Conservation (phyloP, 176 grass and related monocot genomes). For the Eleusine coracana region DNA sequence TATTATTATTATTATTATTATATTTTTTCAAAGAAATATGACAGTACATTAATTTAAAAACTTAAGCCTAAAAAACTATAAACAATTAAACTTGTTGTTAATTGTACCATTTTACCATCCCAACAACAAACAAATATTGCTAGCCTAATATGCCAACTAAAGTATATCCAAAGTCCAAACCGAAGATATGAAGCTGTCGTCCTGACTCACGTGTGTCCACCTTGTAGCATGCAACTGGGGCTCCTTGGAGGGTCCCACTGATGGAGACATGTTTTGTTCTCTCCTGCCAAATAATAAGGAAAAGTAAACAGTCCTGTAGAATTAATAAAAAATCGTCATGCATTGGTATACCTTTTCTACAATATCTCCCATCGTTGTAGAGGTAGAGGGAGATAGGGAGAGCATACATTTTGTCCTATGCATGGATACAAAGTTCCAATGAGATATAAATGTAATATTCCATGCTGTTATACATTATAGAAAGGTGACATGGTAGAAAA, state of each 20-base stretch:
- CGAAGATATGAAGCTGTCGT: slow-evolving; percentile 39
- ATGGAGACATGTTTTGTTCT: slow-evolving; percentile 1
- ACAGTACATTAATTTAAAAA: slow-evolving; percentile 37
- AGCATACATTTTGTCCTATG: slow-evolving; percentile 3
- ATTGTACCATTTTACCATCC: background rate
- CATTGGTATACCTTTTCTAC: slow-evolving; percentile 3
- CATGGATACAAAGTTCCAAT: slow-evolving; percentile 17
- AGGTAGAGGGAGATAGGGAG: slow-evolving; percentile 13
- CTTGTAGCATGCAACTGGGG: slow-evolving; percentile 31
- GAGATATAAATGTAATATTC: slow-evolving; percentile 38
- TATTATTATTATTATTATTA: too few species aligned
- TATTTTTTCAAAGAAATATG: too few species aligned
- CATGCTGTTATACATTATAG: slow-evolving; percentile 2
- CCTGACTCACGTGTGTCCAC: slow-evolving; percentile 43
- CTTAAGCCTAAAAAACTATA: background rate
- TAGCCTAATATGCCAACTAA: slow-evolving; percentile 46
- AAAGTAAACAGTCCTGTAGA: background rate
- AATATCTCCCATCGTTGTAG: background rate
- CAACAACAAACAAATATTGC: slow-evolving; percentile 23
- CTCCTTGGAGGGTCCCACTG: slow-evolving; percentile 11
- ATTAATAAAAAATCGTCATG: background rate
- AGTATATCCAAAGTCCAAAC: slow-evolving; percentile 40
- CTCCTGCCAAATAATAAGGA: background rate
- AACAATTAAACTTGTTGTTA: background rate
- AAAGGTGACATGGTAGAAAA: slow-evolving; percentile 31